Percentiles rank a stretch among this genome's conserved stretches.
phyloP scores from a whole-genome alignment of 139 green algal species.

The Chlamydomonas sp. region DNA sequence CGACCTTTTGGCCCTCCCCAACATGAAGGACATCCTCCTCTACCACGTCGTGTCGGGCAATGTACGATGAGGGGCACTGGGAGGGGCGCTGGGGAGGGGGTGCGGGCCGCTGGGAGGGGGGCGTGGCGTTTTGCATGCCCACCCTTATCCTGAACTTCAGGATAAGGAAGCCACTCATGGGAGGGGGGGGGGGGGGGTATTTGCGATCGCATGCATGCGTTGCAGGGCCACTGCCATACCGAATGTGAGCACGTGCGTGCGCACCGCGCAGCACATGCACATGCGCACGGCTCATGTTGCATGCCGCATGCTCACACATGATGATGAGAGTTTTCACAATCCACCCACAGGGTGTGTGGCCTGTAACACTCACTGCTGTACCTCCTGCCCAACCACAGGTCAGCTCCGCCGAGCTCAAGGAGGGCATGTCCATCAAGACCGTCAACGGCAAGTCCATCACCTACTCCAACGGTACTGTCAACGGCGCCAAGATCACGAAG shows the following conservation, averaged over 20 bases:
- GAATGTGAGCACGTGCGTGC: too few relatives aligned
- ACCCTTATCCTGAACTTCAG: neutral
- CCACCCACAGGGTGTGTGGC: neutral
- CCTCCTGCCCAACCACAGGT: neutral
- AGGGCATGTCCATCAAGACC: neutral
- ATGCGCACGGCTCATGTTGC: too few relatives aligned
- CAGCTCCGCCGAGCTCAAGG: neutral
- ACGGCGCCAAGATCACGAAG: neutral
- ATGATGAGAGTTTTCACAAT: neutral
- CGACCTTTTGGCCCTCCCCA: constrained; percentile 8
- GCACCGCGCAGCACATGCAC: too few relatives aligned
- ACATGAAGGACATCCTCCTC: constrained; percentile 8
- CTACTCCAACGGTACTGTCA: neutral
- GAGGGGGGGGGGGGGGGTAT: too few relatives aligned
- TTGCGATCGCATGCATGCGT: too few relatives aligned
- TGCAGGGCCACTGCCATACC: too few relatives aligned
- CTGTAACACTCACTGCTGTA: neutral
- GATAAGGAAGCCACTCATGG: too few relatives aligned
- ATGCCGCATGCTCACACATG: neutral
- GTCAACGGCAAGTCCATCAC: neutral
- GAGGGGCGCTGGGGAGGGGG: neutral
- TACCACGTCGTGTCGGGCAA: neutral
- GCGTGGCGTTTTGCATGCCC: neutral
- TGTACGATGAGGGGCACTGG: neutral
- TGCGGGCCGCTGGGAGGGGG: neutral